Conservation (phyloP, 441 rosid species). For the Gossypium gossypioides region DNA sequence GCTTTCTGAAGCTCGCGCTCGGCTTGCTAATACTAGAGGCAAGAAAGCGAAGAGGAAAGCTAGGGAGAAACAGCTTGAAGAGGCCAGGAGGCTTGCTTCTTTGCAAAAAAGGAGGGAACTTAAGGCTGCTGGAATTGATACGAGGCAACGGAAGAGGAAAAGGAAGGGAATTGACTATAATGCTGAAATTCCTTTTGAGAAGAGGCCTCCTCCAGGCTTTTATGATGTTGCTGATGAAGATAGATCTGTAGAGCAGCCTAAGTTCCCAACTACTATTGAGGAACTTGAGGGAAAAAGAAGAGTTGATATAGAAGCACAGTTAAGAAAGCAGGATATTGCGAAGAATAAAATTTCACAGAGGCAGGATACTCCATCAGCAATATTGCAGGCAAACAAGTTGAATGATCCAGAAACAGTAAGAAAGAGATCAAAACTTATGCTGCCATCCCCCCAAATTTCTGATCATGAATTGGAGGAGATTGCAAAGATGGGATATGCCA, state of each 20-base stretch:
- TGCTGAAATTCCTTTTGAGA: constrained; percentile 94
- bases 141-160: constrained; percentile 66
- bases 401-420: constrained; percentile 94
- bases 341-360: constrained; percentile 85
- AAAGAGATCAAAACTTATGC: constrained; percentile 91
- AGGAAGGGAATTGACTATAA: constrained; percentile 92
- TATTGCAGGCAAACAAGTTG: constrained; percentile 88
- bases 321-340: constrained; percentile 78
- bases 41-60: constrained; percentile 97
- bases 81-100: constrained; percentile 98
- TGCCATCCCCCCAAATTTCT: constrained; percentile 94
- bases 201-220: constrained; percentile 89
- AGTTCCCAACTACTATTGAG: constrained; percentile 85
- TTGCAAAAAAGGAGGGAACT: constrained; percentile 91
- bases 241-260: constrained; percentile 63
- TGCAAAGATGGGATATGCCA: constrained; percentile 95
- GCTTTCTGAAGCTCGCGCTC: constrained; percentile 98
- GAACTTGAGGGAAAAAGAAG: constrained; percentile 94
- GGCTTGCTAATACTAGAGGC: constrained; percentile 87
- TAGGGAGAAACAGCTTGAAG: constrained; percentile 95
- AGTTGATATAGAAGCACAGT: constrained; percentile 73
- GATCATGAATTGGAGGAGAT: constrained; percentile 88
- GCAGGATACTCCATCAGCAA: constrained; percentile 90
- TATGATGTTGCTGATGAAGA: constrained; percentile 87
- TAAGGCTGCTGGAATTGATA: constrained; percentile 94